phyloP scores from a whole-genome alignment of 495 filamentous ascomycete species.

The Darksidea phi region DNA sequence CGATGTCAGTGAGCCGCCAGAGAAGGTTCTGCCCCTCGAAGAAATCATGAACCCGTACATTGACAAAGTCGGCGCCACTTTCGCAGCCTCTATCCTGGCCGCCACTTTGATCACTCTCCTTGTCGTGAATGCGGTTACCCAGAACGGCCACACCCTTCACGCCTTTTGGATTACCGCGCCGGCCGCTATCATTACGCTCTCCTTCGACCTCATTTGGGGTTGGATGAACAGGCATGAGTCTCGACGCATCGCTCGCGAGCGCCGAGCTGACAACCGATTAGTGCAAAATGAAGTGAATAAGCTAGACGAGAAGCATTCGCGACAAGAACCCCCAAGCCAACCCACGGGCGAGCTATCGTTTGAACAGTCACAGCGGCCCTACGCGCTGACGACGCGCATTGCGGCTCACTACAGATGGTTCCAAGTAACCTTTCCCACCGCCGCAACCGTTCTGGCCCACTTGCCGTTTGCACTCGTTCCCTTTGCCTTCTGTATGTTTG shows the following conservation, averaged over 20 bases:
- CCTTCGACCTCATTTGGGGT: conserved; percentile 15
- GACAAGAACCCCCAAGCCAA: no score
- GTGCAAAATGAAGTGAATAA: conserved; percentile 48
- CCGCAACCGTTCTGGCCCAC: conserved; percentile 57
- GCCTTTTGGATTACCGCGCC: conserved; percentile 64
- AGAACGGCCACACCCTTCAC: conserved; percentile 46
- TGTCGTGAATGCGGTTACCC: conserved; percentile 57
- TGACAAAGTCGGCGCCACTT: conserved; percentile 60
- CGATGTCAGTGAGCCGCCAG: conserved; percentile 53
- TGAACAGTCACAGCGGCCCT: no score
- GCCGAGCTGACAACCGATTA: conserved; percentile 52
- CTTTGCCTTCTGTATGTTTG: conserved; percentile 66
- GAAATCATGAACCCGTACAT: conserved; percentile 71
- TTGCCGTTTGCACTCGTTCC: conserved; percentile 63
- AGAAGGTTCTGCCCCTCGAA: conserved; percentile 58
- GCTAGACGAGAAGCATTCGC: conserved; percentile 31
- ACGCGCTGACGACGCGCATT: conserved; percentile 45
- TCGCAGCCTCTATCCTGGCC: conserved; percentile 61
- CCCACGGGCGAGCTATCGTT: no score
- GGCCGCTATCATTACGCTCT: conserved; percentile 51
- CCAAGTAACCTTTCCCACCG: conserved; percentile 66
- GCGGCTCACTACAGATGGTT: conserved; percentile 52
- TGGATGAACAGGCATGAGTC: conserved; percentile 54
- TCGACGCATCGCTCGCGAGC: conserved; percentile 58
- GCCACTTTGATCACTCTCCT: conserved; percentile 59